A percentile compares a stretch with the other conserved stretches of the same genome.
Conservation (phyloP, 1,284 basidiomycete genomes). For the Heterobasidion parviporum region DNA sequence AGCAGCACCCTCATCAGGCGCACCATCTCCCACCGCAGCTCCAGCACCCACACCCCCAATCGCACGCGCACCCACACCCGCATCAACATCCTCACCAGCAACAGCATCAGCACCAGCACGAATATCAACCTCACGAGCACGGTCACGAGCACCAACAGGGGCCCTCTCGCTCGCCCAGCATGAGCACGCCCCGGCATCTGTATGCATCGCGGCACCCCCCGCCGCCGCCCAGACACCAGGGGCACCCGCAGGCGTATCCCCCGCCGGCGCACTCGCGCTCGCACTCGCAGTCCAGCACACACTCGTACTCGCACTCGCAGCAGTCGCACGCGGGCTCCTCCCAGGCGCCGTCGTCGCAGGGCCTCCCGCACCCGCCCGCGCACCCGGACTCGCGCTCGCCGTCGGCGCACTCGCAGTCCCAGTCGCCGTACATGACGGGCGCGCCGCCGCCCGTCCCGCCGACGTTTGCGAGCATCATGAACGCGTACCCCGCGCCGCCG, state of each 20-base stretch:
- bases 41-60: neutral
- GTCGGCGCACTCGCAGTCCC: slow-evolving; percentile 12
- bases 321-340: too few relatives aligned
- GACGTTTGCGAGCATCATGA: slow-evolving; percentile 60
- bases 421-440: slow-evolving; percentile 18
- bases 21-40: neutral
- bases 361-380: neutral
- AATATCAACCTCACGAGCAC: neutral
- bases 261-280: neutral
- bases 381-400: slow-evolving; percentile 11
- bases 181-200: neutral
- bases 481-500: slow-evolving; percentile 37
- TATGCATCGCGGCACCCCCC: neutral
- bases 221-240: neutral
- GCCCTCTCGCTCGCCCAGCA: neutral
- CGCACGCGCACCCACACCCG: neutral
- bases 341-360: too few relatives aligned
- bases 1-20: too few relatives aligned
- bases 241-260: neutral
- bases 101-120: neutral
- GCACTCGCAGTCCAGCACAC: neutral
- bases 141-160: neutral
- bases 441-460: slow-evolving; percentile 26
- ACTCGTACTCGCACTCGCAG: neutral
- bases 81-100: neutral